These are phyloP conservation scores for Leptosphaerulina australis DNA, from an alignment of 2,329 filamentous ascomycete genomes.

Conservation along the genomic window DNA sequence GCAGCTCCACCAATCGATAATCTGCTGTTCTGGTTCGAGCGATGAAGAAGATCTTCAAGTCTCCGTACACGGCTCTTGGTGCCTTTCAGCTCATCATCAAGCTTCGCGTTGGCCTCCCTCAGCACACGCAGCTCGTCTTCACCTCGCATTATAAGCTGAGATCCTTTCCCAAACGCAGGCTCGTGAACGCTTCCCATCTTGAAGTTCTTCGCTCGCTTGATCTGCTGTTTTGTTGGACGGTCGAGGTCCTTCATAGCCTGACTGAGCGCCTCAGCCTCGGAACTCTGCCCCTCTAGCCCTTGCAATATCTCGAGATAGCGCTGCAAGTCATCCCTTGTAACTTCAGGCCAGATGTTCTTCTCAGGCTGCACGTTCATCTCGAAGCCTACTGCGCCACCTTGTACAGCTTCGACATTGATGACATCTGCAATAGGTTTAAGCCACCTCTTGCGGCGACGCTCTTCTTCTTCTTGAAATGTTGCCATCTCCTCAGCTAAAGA, in stretches of 20 bases:
- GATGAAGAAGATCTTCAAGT: slow-evolving; percentile 88
- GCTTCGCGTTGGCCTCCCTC: slow-evolving; percentile 61
- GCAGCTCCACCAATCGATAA: slow-evolving; percentile 59
- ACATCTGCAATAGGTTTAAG: slow-evolving; percentile 80
- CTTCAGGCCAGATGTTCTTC: slow-evolving; percentile 78
- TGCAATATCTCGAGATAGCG: slow-evolving; percentile 72
- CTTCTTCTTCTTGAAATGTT: slow-evolving; percentile 88
- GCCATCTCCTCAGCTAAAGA: slow-evolving; percentile 92
- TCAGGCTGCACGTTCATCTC: slow-evolving; percentile 85
- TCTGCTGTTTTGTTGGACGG: slow-evolving; percentile 82
- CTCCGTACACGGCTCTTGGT: slow-evolving; percentile 92
- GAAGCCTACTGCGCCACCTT: slow-evolving; percentile 74
- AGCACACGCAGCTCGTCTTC: slow-evolving; percentile 74
- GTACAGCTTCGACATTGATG: slow-evolving; percentile 68
- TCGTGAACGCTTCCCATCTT: slow-evolving; percentile 97
- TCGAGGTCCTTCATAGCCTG: slow-evolving; percentile 81
- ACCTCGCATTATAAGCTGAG: slow-evolving; percentile 76
- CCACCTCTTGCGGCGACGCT: slow-evolving; percentile 88
- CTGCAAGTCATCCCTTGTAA: slow-evolving; percentile 76
- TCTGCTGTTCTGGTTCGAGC: slow-evolving; percentile 68
- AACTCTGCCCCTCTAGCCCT: slow-evolving; percentile 67
- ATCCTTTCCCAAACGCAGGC: slow-evolving; percentile 83
- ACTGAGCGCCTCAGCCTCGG: slow-evolving; percentile 71
- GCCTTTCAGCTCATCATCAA: slow-evolving; percentile 70
- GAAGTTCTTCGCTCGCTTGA: slow-evolving; percentile 87